Evolutionary conservation across 352 stramenopile species (phyloP).

Genomic region (Aphanomyces euteiches): DNA sequence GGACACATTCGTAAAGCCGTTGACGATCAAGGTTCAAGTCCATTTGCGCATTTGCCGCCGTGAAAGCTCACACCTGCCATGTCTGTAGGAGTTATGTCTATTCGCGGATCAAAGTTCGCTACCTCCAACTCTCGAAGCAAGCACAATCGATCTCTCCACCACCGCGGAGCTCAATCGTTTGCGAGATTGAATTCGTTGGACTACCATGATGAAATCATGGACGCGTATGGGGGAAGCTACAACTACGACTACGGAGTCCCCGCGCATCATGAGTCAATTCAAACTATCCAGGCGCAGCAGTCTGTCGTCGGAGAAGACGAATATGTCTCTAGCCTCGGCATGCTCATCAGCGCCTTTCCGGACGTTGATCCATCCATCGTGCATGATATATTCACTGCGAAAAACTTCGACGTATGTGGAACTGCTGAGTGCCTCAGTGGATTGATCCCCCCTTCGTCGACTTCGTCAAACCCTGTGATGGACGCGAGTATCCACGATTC

Average conservation of each 20-base stretch:
- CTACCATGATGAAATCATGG: constrained; percentile 27
- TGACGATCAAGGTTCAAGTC: too few species aligned
- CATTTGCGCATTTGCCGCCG: constrained; percentile 2
- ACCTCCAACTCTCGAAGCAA: constrained; percentile 8
- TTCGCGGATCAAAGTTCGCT: constrained; percentile 16
- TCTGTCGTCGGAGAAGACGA: constrained; percentile 5
- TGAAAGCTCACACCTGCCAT: background rate
- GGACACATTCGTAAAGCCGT: too few species aligned
- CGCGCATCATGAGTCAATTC: background rate
- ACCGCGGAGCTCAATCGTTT: constrained; percentile 12
- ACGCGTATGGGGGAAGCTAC: constrained; percentile 26
- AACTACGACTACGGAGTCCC: constrained; percentile 24
- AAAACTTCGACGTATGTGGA: constrained; percentile 27
- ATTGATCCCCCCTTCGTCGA: background rate
- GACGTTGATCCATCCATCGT: constrained; percentile 23
- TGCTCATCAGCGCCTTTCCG: constrained; percentile 28
- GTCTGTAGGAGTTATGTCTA: constrained; percentile 20
- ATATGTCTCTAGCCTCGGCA: constrained; percentile 13
- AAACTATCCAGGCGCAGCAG: background rate
- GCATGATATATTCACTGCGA: constrained; percentile 27
- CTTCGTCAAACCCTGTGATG: background rate
- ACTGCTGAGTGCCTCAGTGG: constrained; percentile 20
- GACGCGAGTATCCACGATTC: background rate
- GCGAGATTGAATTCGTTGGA: constrained; percentile 17
- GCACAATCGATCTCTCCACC: background rate